Evolutionary conservation across 108 stramenopile genomes (phyloP).

Genomic region (Stephanodiscus triporus): DNA sequence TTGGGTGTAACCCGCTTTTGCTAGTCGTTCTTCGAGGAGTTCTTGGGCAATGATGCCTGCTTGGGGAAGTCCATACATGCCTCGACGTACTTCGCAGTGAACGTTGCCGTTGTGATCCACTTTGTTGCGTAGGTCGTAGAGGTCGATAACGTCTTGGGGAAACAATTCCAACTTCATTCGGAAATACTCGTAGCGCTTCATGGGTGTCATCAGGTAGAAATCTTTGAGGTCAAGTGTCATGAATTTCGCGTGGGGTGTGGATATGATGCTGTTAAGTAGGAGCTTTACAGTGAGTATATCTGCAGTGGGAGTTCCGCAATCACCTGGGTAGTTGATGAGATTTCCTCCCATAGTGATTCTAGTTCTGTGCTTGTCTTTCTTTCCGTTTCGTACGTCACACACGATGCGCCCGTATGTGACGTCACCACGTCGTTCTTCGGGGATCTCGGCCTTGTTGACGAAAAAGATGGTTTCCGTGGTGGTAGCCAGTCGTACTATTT

Average conservation of each 20-base stretch:
- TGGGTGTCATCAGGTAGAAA: conserved; percentile 46
- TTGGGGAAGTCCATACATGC: conserved; percentile 50
- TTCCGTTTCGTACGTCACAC: conserved; percentile 17
- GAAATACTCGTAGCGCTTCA: conserved; percentile 38
- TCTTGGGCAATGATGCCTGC: conserved; percentile 49
- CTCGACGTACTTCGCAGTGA: conserved; percentile 21
- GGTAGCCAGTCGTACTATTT: not conserved
- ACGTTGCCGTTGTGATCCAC: conserved; percentile 9
- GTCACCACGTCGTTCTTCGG: not conserved
- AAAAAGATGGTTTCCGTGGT: conserved; percentile 16
- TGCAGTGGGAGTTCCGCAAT: conserved; percentile 34
- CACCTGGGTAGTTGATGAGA: not conserved
- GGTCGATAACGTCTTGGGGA: conserved; percentile 37
- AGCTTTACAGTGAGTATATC: conserved; percentile 34
- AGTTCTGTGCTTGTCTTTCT: conserved; percentile 24
- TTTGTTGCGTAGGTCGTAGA: conserved; percentile 27
- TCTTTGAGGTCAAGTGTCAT: conserved; percentile 45
- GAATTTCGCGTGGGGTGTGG: conserved; percentile 6
- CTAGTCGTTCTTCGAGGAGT: conserved; percentile 21
- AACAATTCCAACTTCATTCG: conserved; percentile 5
- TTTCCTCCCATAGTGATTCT: conserved; percentile 49
- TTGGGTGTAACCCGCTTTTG: conserved; percentile 1
- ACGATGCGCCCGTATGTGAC: conserved; percentile 41
- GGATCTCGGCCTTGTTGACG: conserved; percentile 13
- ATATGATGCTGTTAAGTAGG: conserved; percentile 23